Evolutionary conservation across 2,329 filamentous ascomycete species (phyloP).

Genomic region (Didymella exigua): DNA sequence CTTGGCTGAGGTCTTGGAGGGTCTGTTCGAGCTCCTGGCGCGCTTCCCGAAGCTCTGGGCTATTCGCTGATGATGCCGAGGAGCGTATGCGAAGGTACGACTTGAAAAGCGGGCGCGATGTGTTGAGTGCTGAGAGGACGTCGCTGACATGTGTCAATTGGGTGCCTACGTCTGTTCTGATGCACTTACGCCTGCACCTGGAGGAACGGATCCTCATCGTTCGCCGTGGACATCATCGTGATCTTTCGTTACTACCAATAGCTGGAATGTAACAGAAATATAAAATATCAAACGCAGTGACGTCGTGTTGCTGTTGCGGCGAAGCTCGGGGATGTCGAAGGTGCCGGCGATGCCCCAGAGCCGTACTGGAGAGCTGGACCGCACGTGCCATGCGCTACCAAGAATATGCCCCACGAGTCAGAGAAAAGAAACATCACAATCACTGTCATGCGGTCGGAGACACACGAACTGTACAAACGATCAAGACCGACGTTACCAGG

Average conservation of each 20-base stretch:
- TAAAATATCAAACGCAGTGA: not conserved
- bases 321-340: conserved; percentile 12
- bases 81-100: conserved; percentile 96
- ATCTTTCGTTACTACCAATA: not conserved
- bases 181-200: conserved; percentile 54
- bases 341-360: conserved; percentile 1
- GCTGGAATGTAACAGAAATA: not conserved
- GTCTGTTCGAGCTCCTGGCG: conserved; percentile 79
- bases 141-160: conserved; percentile 65
- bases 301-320: conserved; percentile 13
- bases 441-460: conserved; percentile 16
- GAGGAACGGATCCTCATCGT: conserved; percentile 56
- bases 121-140: conserved; percentile 80
- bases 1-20: conserved; percentile 74
- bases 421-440: conserved; percentile 10
- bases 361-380: conserved; percentile 1
- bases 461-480: conserved; percentile 12
- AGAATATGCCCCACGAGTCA: conserved; percentile 17
- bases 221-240: conserved; percentile 46
- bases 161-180: conserved; percentile 7
- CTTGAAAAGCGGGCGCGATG: conserved; percentile 83
- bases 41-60: conserved; percentile 66
- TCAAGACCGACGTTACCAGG: not conserved
- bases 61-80: conserved; percentile 71
- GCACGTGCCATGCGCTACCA: conserved; percentile 17